A percentile compares a stretch with the other conserved stretches of the same genome.
These are phyloP conservation scores for Dunaliella primolecta DNA, from an alignment of 139 green algal species.

Conservation along the genomic window DNA sequence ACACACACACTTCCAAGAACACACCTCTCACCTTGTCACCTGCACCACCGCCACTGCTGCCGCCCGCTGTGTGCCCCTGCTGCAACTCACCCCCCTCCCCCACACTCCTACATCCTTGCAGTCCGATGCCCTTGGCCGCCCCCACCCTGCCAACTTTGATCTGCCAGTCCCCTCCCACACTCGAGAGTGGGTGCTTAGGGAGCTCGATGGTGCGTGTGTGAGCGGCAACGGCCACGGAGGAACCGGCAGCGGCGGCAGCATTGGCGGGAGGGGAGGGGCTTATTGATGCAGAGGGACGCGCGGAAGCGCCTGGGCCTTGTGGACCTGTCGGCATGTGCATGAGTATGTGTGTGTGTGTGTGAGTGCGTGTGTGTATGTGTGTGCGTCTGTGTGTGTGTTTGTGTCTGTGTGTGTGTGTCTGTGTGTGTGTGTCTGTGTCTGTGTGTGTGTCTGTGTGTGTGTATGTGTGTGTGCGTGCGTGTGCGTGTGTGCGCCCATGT, in stretches of 20 bases:
- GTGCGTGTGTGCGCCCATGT: background rate
- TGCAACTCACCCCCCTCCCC: constrained; percentile 1
- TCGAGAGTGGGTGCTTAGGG: constrained; percentile 53
- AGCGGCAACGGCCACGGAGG: background rate
- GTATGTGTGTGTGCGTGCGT: background rate
- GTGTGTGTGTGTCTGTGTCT: background rate
- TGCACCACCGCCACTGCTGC: constrained; percentile 5
- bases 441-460: background rate
- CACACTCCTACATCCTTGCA: background rate
- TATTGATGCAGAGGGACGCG: no score
- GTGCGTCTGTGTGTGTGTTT: background rate
- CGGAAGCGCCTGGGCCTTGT: background rate
- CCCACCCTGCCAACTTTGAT: constrained; percentile 35
- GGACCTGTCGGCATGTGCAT: background rate
- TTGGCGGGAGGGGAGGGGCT: background rate
- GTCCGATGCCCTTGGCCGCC: constrained; percentile 27
- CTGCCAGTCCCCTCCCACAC: constrained; percentile 57
- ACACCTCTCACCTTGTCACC: constrained; percentile 9
- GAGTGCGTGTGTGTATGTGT: background rate
- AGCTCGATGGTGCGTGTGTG: constrained; percentile 10
- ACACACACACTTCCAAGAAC: no score
- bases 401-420: background rate
- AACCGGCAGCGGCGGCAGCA: constrained; percentile 16
- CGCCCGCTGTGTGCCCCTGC: background rate
- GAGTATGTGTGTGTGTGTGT: background rate